Base-by-base conservation (phyloP, 176 grass and related monocot genomes). In the Eleusine coracana region DNA sequence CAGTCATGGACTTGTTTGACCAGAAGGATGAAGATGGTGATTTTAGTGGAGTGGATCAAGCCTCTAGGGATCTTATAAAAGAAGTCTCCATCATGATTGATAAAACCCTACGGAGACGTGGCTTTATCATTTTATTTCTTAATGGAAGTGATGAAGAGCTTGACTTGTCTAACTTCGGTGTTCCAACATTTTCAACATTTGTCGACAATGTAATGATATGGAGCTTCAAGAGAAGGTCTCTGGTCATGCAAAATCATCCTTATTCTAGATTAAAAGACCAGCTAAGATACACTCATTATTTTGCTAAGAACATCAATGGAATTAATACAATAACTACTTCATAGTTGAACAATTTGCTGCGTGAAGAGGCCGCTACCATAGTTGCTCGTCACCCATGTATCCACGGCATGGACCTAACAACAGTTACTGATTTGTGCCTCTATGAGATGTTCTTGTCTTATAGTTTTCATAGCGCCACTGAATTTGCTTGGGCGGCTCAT, bases 231-330 rank as follows among this genome's bases (percentile, higher is more conserved):
- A 71, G n/a, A 10, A 62, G 23, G 58, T 11, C 3, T 21, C 6
- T 50, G 23, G 5, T 6, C 11, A 44, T 16, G 21, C 10, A n/a
- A n/a, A n/a, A n/a, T n/a, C n/a, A n/a, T n/a, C 50, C 13, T 54
- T 3, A 18, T 16, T 17, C 13, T 18, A 54, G 2, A 54, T 54
- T 54, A 18, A 18, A 5, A 2, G 0, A 0, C 10, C 68, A 31
- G 8, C 31, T 78, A 23, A 39, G 58, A 7, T 11, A 73, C 16
- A 71, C 15, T 4, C 31, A 42, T 10, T 0, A n/a, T 52, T 72
- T 60, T n/a, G 0, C n/a, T 2, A 0, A 0, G 4, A 21, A 0
- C 18, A 1, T 6, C 14, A 3, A 0, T 3, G 5, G 1, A 21
- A 21, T n/a, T n/a, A 1, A n/a, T 0, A 0, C 0, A 25, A 23